A percentile compares a stretch with the other conserved stretches of the same genome.
Conservation (phyloP, 805 yeast species). For the Priceomyces melissophilus region DNA sequence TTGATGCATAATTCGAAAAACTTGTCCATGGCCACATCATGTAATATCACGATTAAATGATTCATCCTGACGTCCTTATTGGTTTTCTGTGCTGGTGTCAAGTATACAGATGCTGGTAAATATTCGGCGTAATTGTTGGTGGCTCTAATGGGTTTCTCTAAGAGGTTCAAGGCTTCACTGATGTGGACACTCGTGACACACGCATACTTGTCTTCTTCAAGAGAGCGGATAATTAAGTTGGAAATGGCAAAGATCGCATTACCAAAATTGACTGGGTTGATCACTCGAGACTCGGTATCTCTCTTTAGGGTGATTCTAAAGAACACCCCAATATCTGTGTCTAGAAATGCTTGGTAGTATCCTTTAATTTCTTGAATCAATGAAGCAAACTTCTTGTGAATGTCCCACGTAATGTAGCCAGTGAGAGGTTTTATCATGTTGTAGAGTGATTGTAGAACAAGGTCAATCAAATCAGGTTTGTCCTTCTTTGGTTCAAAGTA, state of each 20-base stretch:
- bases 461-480: too few relatives aligned
- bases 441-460: too few relatives aligned
- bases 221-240: constrained; percentile 55
- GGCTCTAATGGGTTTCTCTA: constrained; percentile 56
- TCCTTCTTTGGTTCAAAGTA: too few relatives aligned
- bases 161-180: constrained; percentile 54
- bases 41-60: constrained; percentile 52
- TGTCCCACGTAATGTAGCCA: neutral
- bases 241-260: constrained; percentile 62
- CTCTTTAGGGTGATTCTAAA: constrained; percentile 40
- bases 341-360: constrained; percentile 23
- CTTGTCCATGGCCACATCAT: constrained; percentile 61
- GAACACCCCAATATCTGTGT: constrained; percentile 31
- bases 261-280: constrained; percentile 57
- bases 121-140: constrained; percentile 34
- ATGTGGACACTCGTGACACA: constrained; percentile 50
- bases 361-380: constrained; percentile 5
- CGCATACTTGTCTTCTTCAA: constrained; percentile 60
- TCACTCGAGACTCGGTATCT: constrained; percentile 59
- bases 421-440: too few relatives aligned
- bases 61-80: constrained; percentile 13
- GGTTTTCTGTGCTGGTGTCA: constrained; percentile 24
- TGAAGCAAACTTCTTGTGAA: constrained; percentile 2
- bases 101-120: constrained; percentile 46
- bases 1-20: constrained; percentile 63